These are phyloP conservation scores for Phialophora expanda DNA, from an alignment of 2,329 filamentous ascomycete species.

Conservation along the genomic window DNA sequence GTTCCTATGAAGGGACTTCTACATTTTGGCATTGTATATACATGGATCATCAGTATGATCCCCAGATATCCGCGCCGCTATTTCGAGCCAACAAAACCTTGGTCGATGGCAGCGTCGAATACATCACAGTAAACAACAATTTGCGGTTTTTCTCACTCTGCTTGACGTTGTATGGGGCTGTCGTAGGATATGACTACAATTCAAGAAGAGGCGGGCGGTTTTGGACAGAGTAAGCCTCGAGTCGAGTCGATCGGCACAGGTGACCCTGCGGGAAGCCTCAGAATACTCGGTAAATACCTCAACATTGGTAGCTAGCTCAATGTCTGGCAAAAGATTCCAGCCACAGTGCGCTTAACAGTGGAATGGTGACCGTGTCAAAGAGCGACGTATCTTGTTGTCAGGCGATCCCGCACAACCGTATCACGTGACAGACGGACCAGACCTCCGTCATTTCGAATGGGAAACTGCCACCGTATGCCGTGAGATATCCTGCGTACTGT, in stretches of 20 bases:
- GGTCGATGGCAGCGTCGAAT: conserved; percentile 22
- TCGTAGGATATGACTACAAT: not conserved
- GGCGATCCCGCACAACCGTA: not conserved
- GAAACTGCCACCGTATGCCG: conserved; percentile 16
- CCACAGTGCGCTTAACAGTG: not conserved
- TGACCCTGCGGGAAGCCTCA: not conserved
- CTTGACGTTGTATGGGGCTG: not conserved
- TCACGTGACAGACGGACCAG: conserved; percentile 5
- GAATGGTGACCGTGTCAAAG: not conserved
- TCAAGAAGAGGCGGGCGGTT: not conserved
- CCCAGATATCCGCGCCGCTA: conserved; percentile 18
- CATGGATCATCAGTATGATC: conserved; percentile 35
- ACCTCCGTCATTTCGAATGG: not conserved
- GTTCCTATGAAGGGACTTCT: conserved; percentile 9
- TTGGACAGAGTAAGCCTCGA: not conserved
- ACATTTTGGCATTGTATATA: conserved; percentile 31
- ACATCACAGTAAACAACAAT: not conserved
- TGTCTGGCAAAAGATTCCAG: not conserved
- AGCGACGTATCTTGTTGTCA: not conserved
- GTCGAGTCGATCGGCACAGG: not conserved
- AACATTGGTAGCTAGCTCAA: not conserved
- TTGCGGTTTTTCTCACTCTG: not conserved
- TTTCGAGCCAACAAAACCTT: conserved; percentile 25
- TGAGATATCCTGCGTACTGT: conserved; percentile 18
- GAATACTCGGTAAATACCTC: not conserved